A percentile compares a stretch with the other conserved stretches of the same genome.
Evolutionary conservation across 2,329 filamentous ascomycete species (phyloP).

Genomic region (Calonectria pseudoreteaudii): DNA sequence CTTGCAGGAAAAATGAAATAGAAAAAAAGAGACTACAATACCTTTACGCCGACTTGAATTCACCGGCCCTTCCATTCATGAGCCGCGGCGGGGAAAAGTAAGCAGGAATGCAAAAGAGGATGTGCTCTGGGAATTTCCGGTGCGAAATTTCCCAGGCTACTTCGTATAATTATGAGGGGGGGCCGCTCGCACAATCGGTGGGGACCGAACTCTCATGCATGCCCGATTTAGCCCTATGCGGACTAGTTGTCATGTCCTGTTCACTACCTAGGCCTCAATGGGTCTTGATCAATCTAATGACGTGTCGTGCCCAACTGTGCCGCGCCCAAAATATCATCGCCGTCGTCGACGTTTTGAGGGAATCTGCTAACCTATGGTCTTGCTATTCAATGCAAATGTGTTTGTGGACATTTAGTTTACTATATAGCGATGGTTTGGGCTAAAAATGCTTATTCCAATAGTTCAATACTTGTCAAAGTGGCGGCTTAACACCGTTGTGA

Average conservation of each 20-base stretch:
- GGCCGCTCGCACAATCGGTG: not conserved
- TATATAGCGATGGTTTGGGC: not conserved
- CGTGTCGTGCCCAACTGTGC: not conserved
- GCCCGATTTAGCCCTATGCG: not conserved
- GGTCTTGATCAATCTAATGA: not conserved
- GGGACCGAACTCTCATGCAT: not conserved
- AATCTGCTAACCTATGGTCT: too few species aligned
- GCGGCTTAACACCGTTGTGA: not conserved
- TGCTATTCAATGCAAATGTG: not conserved
- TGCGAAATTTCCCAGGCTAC: not conserved
- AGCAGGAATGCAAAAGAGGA: not conserved
- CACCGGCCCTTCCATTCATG: not conserved
- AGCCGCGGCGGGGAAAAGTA: not conserved
- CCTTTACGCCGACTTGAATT: not conserved
- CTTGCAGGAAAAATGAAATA: not conserved
- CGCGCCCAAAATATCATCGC: not conserved
- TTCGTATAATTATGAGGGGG: slow-evolving; percentile 7
- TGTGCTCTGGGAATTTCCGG: not conserved
- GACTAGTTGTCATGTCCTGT: not conserved
- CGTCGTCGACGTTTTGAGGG: not conserved
- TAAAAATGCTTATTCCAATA: not conserved
- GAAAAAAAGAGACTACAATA: not conserved
- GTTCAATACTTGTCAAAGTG: not conserved
- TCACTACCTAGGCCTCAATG: not conserved
- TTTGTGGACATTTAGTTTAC: not conserved